Percentiles rank a stretch among this genome's conserved stretches.
These are phyloP conservation scores for Phytophthora colocasiae DNA, from an alignment of 352 stramenopile genomes.

Conservation along the genomic window DNA sequence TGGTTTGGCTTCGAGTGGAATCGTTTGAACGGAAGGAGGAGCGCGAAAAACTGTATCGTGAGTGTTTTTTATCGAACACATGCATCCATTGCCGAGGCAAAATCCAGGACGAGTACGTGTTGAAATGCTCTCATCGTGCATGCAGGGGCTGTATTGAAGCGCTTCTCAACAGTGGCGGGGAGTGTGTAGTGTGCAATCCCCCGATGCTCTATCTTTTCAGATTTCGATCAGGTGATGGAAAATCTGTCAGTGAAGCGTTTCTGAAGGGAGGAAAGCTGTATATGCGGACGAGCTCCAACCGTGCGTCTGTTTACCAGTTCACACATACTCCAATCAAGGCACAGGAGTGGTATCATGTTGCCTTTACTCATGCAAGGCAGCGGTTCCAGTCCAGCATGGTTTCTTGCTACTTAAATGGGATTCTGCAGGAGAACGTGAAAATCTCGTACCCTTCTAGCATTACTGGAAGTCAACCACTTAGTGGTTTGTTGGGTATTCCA, in stretches of 20 bases:
- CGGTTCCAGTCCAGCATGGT: slow-evolving; percentile 76
- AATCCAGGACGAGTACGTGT: slow-evolving; percentile 53
- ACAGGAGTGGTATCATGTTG: slow-evolving; percentile 58
- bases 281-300: slow-evolving; percentile 66
- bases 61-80: slow-evolving; percentile 59
- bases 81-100: slow-evolving; percentile 62
- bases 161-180: slow-evolving; percentile 57
- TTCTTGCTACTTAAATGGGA: slow-evolving; percentile 67
- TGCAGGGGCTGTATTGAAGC: slow-evolving; percentile 68
- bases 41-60: slow-evolving; percentile 68
- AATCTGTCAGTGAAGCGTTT: slow-evolving; percentile 74
- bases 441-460: slow-evolving; percentile 74
- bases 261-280: slow-evolving; percentile 67
- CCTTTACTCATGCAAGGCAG: slow-evolving; percentile 67
- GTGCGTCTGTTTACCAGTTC: slow-evolving; percentile 62
- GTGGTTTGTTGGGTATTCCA: slow-evolving; percentile 64
- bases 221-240: slow-evolving; percentile 72
- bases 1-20: slow-evolving; percentile 75
- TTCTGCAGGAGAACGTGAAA: slow-evolving; percentile 74
- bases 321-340: slow-evolving; percentile 50
- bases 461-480: slow-evolving; percentile 58
- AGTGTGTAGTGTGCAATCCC: slow-evolving; percentile 78
- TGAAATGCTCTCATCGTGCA: slow-evolving; percentile 79
- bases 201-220: slow-evolving; percentile 79
- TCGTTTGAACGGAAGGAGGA: slow-evolving; percentile 62